phyloP scores from a whole-genome alignment of 441 rosid species.

The Omphalea diandra region DNA sequence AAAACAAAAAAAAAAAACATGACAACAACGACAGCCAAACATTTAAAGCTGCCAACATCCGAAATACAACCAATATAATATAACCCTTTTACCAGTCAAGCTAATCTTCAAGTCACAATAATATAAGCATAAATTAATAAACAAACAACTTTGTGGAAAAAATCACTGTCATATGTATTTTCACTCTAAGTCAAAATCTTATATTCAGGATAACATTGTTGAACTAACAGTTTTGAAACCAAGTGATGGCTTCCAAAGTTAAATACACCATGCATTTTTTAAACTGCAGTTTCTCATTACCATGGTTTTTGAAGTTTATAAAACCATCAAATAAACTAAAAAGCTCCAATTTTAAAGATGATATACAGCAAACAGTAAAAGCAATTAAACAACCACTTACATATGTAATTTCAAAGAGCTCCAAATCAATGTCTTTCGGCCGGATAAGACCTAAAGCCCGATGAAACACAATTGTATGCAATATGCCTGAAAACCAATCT shows the following conservation, averaged over 20 bases:
- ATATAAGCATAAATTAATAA: too few relatives aligned
- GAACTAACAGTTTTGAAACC: background rate
- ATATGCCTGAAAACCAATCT: constrained; percentile 53
- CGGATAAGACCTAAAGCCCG: constrained; percentile 90
- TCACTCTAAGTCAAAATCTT: too few relatives aligned
- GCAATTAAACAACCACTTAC: constrained; percentile 40
- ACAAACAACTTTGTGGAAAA: too few relatives aligned
- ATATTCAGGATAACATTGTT: too few relatives aligned
- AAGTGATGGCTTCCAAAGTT: background rate
- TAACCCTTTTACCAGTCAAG: too few relatives aligned
- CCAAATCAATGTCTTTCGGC: constrained; percentile 89
- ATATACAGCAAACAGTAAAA: background rate
- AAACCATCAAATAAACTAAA: background rate
- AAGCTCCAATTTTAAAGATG: background rate
- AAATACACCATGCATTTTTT: background rate
- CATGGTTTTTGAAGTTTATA: too few relatives aligned
- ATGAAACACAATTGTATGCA: constrained; percentile 86
- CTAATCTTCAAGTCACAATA: too few relatives aligned
- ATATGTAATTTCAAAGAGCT: constrained; percentile 83
- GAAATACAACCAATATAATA: too few relatives aligned
- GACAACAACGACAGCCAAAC: background rate
- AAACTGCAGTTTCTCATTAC: background rate
- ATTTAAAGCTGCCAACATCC: background rate
- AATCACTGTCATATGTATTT: too few relatives aligned
- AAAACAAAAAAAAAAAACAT: constrained; percentile 1